phyloP scores from a whole-genome alignment of 495 filamentous ascomycete species.

The Bathelium albidoporum region DNA sequence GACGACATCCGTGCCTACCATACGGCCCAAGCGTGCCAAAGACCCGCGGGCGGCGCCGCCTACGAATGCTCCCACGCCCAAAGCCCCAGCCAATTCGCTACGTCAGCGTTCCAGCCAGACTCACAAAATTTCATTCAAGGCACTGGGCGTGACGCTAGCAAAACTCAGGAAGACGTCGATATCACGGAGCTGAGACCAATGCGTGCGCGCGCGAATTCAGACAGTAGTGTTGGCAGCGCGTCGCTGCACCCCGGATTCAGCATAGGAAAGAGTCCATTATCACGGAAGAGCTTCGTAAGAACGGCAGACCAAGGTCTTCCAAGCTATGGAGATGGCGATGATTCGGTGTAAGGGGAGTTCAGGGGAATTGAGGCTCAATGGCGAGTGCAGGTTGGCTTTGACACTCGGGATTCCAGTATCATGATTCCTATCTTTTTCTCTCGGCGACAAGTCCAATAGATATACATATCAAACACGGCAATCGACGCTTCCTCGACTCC shows the following conservation, averaged over 20 bases:
- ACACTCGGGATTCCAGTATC: too few species aligned
- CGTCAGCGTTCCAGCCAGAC: neutral
- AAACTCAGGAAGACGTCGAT: slow-evolving; percentile 7
- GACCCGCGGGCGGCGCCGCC: slow-evolving; percentile 28
- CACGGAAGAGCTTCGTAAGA: slow-evolving; percentile 26
- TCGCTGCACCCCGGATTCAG: neutral
- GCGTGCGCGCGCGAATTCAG: neutral
- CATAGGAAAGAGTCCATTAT: slow-evolving; percentile 24
- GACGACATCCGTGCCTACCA: slow-evolving; percentile 26
- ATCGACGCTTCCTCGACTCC: too few species aligned
- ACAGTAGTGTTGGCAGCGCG: neutral
- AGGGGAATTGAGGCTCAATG: too few species aligned
- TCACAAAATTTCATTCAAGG: neutral
- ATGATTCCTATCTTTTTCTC: too few species aligned
- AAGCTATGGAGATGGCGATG: too few species aligned
- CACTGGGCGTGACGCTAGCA: slow-evolving; percentile 2
- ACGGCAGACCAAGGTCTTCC: slow-evolving; percentile 17
- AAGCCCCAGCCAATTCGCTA: neutral
- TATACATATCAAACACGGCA: too few species aligned
- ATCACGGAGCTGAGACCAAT: slow-evolving; percentile 11
- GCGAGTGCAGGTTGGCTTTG: too few species aligned
- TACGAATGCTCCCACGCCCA: slow-evolving; percentile 16
- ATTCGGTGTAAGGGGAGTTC: too few species aligned
- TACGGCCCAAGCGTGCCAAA: slow-evolving; percentile 21
- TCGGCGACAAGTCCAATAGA: too few species aligned